phyloP scores from a whole-genome alignment of 768 basidiomycete genomes.

The Termitomyces sp. region DNA sequence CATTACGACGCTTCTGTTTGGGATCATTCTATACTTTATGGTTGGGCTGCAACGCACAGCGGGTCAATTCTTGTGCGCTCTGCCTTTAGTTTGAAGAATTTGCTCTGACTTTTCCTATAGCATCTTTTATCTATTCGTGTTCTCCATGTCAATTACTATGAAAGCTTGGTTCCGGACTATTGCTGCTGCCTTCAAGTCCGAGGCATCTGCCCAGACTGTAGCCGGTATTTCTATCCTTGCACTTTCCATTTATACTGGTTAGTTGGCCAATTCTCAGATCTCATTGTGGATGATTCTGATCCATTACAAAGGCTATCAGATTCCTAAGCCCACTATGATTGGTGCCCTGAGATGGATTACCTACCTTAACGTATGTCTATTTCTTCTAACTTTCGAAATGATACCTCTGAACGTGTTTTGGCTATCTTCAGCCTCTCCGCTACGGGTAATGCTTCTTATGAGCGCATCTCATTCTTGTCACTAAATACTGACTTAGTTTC shows the following conservation, averaged over 20 bases:
- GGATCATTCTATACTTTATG: conserved; percentile 57
- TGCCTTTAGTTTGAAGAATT: background rate
- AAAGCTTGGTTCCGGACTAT: conserved; percentile 73
- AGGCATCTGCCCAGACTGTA: conserved; percentile 58
- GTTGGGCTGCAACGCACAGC: conserved; percentile 54
- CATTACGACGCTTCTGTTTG: conserved; percentile 40
- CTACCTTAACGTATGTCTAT: conserved; percentile 49
- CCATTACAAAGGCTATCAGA: conserved; percentile 40
- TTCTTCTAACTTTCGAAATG: no score
- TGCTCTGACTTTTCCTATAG: conserved; percentile 26
- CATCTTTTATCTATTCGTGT: conserved; percentile 54
- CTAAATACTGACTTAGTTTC: conserved; percentile 42
- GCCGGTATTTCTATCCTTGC: conserved; percentile 38
- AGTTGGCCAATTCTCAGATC: conserved; percentile 17
- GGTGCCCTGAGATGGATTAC: conserved; percentile 67
- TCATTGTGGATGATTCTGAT: conserved; percentile 1
- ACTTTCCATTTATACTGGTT: conserved; percentile 46
- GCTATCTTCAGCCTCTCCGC: conserved; percentile 36
- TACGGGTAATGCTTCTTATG: conserved; percentile 26
- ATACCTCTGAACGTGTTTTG: background rate
- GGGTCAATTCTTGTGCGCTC: conserved; percentile 60
- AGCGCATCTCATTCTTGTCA: conserved; percentile 43
- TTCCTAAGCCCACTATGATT: conserved; percentile 62
- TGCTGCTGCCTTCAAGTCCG: conserved; percentile 53
- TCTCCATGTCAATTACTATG: conserved; percentile 59